Base-by-base conservation (phyloP, 1,139 yeast genomes). In the Kazachstania sp. region DNA sequence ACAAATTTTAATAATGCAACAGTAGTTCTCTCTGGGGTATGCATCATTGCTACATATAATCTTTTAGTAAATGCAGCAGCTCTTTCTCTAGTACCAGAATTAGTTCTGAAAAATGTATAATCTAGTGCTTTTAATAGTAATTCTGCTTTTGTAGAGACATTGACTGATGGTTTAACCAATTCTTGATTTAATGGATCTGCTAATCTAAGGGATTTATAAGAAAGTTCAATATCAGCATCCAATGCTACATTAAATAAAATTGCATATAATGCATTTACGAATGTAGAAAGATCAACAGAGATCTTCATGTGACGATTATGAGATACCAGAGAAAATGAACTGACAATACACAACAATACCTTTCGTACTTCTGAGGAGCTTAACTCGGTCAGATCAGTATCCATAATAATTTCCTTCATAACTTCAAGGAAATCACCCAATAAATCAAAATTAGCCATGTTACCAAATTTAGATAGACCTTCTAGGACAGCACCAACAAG, bases 371-470 rank as follows among this genome's bases (percentile, higher is more conserved):
- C 63, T 31, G 49, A 56, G n/a, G 75, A 62, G 43, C 66, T 60
- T 45, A 70, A 65, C 44, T 67, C 67, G 52, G 66, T 74, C 16
- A 70, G 69, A 37, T 73, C 71, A n/a, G 74, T 69, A 31, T 79
- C 83, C 19, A 66, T 59, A 66, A 85, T 78, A 29, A 86, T 75
- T 65, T 92, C 97, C 57, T 94, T 74, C 61, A 92, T 74, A 2
- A 88, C 95, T 64, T 85, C 95, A 44, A 92, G 72, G 65, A 92
- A 81, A 64, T 92, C 98, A 30, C 97, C 97, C 56, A 92, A 75
- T 46, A 92, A 72, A 55, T 92, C 97, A 47, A 92, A 79, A 62
- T 92, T 92, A 35, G 95, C 90, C 81, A 90, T 82, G 60, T 83
- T 92, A 2, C 97, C 95, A 63, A 83, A 88, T 62, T 79, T 80